A percentile compares a stretch with the other conserved stretches of the same genome.
These are phyloP conservation scores for Ogataea zsoltii DNA, from an alignment of 805 yeast species.

Conservation along the genomic window DNA sequence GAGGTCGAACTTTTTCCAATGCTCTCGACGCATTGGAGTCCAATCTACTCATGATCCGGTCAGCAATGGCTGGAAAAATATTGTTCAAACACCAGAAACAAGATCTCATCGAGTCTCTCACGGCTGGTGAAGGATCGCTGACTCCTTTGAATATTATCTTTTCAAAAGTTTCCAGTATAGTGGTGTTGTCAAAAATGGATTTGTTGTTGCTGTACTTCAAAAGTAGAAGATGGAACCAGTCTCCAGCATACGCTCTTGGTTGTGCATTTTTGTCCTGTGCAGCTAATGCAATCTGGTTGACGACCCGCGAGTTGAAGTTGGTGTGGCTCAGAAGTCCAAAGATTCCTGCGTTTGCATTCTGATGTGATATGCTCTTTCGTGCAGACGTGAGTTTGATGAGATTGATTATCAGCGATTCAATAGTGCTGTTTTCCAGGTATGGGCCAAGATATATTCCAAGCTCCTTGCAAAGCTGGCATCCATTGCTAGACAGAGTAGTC, in stretches of 20 bases:
- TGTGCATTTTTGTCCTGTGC: conserved; percentile 69
- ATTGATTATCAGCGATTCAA: conserved; percentile 50
- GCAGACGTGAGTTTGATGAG: conserved; percentile 56
- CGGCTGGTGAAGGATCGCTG: conserved; percentile 77
- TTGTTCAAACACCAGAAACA: conserved; percentile 71
- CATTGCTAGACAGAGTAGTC: conserved; percentile 76
- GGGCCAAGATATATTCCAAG: conserved; percentile 43
- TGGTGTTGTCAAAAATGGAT: conserved; percentile 29
- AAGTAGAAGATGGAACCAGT: conserved; percentile 67
- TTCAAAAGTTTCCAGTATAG: conserved; percentile 46
- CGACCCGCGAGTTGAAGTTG: conserved; percentile 51
- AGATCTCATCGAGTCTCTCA: conserved; percentile 70
- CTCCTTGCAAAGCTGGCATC: conserved; percentile 78
- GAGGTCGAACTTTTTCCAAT: conserved; percentile 59
- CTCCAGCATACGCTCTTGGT: conserved; percentile 68
- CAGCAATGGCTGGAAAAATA: conserved; percentile 55
- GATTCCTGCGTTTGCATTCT: conserved; percentile 54
- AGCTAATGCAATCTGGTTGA: conserved; percentile 50
- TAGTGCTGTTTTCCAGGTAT: conserved; percentile 43
- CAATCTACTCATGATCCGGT: conserved; percentile 35
- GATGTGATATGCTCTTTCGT: conserved; percentile 64
- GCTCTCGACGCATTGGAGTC: conserved; percentile 56
- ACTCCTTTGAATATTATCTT: conserved; percentile 60
- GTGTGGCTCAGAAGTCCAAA: conserved; percentile 57
- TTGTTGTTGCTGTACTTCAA: conserved; percentile 47